Percentiles rank a stretch among this genome's conserved stretches.
Evolutionary conservation across 2,329 filamentous ascomycete species (phyloP).

Genomic region (Hypoxylon rubiginosum): DNA sequence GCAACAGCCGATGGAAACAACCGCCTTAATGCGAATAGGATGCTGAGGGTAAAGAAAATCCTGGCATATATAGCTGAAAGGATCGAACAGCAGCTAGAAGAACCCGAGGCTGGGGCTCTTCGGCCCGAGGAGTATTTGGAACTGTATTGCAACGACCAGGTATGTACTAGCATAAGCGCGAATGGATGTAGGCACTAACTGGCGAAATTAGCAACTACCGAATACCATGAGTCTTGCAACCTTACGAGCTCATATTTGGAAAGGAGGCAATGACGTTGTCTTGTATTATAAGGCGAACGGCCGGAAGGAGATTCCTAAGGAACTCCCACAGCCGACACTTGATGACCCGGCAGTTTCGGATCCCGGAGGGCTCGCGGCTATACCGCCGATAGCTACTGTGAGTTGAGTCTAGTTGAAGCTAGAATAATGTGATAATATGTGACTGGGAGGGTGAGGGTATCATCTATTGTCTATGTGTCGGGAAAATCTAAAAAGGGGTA

Average conservation of each 20-base stretch:
- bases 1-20: slow-evolving; percentile 84
- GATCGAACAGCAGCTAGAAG: slow-evolving; percentile 79
- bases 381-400: slow-evolving; percentile 37
- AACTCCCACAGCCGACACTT: slow-evolving; percentile 44
- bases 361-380: slow-evolving; percentile 31
- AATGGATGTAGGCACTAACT: slow-evolving; percentile 33
- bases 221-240: slow-evolving; percentile 94
- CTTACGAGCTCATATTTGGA: slow-evolving; percentile 92
- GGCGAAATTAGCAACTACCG: slow-evolving; percentile 70
- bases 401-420: slow-evolving; percentile 25
- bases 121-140: slow-evolving; percentile 94
- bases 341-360: slow-evolving; percentile 41
- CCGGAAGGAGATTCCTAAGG: slow-evolving; percentile 72
- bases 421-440: slow-evolving; percentile 12
- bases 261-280: slow-evolving; percentile 91
- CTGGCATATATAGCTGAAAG: slow-evolving; percentile 91
- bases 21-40: slow-evolving; percentile 93
- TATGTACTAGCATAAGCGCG: slow-evolving; percentile 58
- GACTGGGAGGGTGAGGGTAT: slow-evolving; percentile 46
- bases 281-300: slow-evolving; percentile 94
- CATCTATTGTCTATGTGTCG: slow-evolving; percentile 46
- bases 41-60: slow-evolving; percentile 96
- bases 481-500: slow-evolving; percentile 37
- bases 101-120: slow-evolving; percentile 70
- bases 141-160: slow-evolving; percentile 93